Base-by-base conservation (phyloP, 2,329 filamentous ascomycete species). In the Apiospora rasikravindrae region DNA sequence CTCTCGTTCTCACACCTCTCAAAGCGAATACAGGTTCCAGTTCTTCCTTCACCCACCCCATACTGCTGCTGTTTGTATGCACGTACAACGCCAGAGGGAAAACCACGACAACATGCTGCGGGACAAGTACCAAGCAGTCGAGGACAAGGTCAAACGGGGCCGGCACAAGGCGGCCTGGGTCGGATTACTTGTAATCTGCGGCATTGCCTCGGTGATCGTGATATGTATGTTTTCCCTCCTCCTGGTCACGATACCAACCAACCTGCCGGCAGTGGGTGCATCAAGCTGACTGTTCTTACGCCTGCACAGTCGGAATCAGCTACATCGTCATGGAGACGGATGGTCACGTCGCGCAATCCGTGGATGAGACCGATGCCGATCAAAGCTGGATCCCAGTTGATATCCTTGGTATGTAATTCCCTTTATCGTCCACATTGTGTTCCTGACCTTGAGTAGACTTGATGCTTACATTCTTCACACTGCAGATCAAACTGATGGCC, bases 161-260 rank as follows among this genome's bases (percentile, higher is more conserved):
- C 26, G 47, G 26, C 47, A 69, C 19, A 69, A 57, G 47, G n/a
- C 8, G 11, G 68, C 68, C 16, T 69, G 68, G 33, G 4, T 57
- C 8, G 68, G 68, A 7, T 11, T 69, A 24, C 16, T 44, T 14
- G 5, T 44, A 13, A 24, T 69, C 47, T 69, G 68, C 24, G 33
- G 68, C 33, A 42, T 69, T n/a, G 68, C 47, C 14, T 22, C 33
- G 19, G 10, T 40, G 68, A 44, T 51, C 11, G 47, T 69, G 8
- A 13, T 69, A 22, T n/a, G 68, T 69, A 40, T 4, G 68, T 19
- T 19, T 11, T 16, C 37, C 37, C 13, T 53, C 68, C 45, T 24
- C 10, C 29, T 6, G 42, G 14, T 11, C 11, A 42, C 8, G 19
- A 22, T 24, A n/a, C 19, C 10, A 19, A 40, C 14, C 24, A 40